Evolutionary conservation across 2,329 filamentous ascomycete species (phyloP).

Genomic region (Epichloe elymi): DNA sequence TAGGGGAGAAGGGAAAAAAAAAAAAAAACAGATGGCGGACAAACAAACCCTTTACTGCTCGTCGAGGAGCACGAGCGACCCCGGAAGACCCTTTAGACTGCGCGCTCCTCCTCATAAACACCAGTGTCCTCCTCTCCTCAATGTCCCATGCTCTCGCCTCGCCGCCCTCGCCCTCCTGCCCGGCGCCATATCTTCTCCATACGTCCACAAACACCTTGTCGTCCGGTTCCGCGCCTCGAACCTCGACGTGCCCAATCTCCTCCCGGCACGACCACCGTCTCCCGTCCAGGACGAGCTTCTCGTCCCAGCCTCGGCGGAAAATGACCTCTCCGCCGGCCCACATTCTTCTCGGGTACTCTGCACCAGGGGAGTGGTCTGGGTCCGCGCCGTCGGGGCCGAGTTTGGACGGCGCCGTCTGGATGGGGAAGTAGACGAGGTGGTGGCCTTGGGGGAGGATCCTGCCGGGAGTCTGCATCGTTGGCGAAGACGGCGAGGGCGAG

Average conservation of each 20-base stretch:
- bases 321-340: constrained; percentile 73
- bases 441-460: constrained; percentile 53
- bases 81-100: not conserved
- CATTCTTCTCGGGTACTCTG: constrained; percentile 61
- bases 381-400: constrained; percentile 81
- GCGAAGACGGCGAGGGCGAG: constrained; percentile 4
- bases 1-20: too few relatives aligned
- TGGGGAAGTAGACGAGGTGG: constrained; percentile 81
- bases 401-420: constrained; percentile 43
- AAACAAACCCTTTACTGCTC: constrained; percentile 15
- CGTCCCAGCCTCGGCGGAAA: constrained; percentile 29
- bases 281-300: constrained; percentile 25
- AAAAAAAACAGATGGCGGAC: too few relatives aligned
- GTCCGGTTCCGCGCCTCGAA: constrained; percentile 19
- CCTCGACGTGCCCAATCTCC: constrained; percentile 25
- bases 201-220: constrained; percentile 41
- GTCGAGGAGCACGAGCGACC: constrained; percentile 6
- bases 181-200: constrained; percentile 29
- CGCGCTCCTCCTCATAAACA: constrained; percentile 35
- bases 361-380: constrained; percentile 59
- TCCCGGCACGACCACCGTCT: constrained; percentile 31
- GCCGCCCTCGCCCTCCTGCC: constrained; percentile 8
- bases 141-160: constrained; percentile 18
- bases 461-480: constrained; percentile 12
- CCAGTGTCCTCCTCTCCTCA: constrained; percentile 35